A percentile compares a stretch with the other conserved stretches of the same genome.
Conservation (phyloP, 2,329 filamentous ascomycete species). For the Aureobasidium musti region DNA sequence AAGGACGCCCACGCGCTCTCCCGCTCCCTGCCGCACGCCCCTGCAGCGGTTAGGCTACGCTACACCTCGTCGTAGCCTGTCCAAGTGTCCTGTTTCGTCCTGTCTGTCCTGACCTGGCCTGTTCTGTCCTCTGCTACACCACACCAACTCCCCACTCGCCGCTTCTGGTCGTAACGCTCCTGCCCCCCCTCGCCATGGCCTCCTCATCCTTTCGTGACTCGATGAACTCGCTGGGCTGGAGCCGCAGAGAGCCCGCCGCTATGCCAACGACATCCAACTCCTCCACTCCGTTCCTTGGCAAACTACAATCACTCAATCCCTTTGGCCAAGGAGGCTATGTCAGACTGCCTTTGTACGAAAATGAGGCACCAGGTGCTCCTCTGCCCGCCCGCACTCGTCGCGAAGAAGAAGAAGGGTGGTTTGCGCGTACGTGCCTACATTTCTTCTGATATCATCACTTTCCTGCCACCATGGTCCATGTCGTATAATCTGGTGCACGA, state of each 20-base stretch:
- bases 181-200: constrained; percentile 61
- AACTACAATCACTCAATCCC: constrained; percentile 81
- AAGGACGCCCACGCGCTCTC: constrained; percentile 28
- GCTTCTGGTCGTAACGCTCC: neutral
- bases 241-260: constrained; percentile 71
- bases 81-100: constrained; percentile 12
- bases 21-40: constrained; percentile 26
- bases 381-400: constrained; percentile 79
- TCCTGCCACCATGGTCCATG: constrained; percentile 31
- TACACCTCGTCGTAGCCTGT: constrained; percentile 18
- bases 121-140: constrained; percentile 12
- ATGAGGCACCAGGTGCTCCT: constrained; percentile 73
- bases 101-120: constrained; percentile 5
- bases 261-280: constrained; percentile 72
- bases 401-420: constrained; percentile 94
- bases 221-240: constrained; percentile 94
- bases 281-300: constrained; percentile 74
- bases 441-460: constrained; percentile 22
- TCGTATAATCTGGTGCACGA: constrained; percentile 28
- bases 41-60: constrained; percentile 22
- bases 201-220: constrained; percentile 89
- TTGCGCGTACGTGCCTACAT: constrained; percentile 74
- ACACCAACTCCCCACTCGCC: neutral
- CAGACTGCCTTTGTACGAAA: constrained; percentile 80
- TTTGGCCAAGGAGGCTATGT: constrained; percentile 87